A percentile compares a stretch with the other conserved stretches of the same genome.
These are phyloP conservation scores for Saprolegnia diclina DNA, from an alignment of 352 stramenopile genomes.

Conservation along the genomic window DNA sequence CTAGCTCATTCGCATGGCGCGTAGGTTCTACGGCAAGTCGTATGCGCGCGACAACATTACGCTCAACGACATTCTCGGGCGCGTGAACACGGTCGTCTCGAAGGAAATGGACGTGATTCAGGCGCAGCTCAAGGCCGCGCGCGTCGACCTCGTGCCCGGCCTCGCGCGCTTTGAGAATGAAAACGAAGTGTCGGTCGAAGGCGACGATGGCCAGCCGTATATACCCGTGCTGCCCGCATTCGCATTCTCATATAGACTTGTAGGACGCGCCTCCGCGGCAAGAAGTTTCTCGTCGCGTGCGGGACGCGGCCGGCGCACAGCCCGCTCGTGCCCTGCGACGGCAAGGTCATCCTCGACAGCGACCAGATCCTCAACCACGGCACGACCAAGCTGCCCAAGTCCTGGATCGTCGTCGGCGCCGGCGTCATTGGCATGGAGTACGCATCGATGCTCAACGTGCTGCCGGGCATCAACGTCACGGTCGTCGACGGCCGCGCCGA, in stretches of 20 bases:
- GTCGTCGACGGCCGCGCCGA: slow-evolving; percentile 75
- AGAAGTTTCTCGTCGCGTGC: slow-evolving; percentile 83
- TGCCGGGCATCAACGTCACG: slow-evolving; percentile 79
- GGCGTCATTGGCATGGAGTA: slow-evolving; percentile 90
- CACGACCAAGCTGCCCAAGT: slow-evolving; percentile 62
- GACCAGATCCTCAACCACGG: slow-evolving; percentile 71
- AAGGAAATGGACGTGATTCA: slow-evolving; percentile 80
- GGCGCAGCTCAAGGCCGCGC: slow-evolving; percentile 66
- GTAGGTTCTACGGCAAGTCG: slow-evolving; percentile 75
- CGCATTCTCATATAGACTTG: background rate
- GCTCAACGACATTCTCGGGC: slow-evolving; percentile 77
- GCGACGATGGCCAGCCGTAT: slow-evolving; percentile 31
- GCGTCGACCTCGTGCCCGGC: slow-evolving; percentile 65
- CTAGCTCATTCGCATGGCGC: background rate
- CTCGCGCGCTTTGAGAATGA: slow-evolving; percentile 66
- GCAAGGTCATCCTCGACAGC: slow-evolving; percentile 74
- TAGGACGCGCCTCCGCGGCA: slow-evolving; percentile 40
- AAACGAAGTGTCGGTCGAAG: slow-evolving; percentile 69
- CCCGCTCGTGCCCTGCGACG: slow-evolving; percentile 73
- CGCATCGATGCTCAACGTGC: slow-evolving; percentile 85
- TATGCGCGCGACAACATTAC: slow-evolving; percentile 80
- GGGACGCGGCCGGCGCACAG: slow-evolving; percentile 77
- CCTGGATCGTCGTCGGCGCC: slow-evolving; percentile 74
- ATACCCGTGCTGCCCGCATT: background rate
- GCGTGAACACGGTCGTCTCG: slow-evolving; percentile 68